phyloP scores from a whole-genome alignment of 2,329 filamentous ascomycete genomes.

The Aspergillus tamarii region DNA sequence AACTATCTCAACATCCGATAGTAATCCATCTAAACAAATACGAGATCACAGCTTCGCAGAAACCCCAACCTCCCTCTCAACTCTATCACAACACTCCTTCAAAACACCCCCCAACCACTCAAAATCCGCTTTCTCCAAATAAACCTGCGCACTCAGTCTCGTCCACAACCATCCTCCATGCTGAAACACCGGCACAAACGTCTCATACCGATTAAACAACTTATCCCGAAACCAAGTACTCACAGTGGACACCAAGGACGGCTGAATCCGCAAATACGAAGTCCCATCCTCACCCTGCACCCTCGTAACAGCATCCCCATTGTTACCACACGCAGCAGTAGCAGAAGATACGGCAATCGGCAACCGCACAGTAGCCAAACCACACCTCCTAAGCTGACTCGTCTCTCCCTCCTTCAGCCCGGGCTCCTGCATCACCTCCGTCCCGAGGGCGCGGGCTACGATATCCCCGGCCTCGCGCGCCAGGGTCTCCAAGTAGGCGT shows the following conservation, averaged over 20 bases:
- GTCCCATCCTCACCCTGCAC: not conserved
- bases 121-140: conserved; percentile 79
- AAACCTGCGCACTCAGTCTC: conserved; percentile 79
- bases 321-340: not conserved
- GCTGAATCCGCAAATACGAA: not conserved
- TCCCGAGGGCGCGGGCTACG: conserved; percentile 67
- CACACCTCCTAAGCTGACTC: conserved; percentile 62
- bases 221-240: conserved; percentile 61
- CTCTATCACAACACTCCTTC: conserved; percentile 58
- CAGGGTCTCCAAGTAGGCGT: conserved; percentile 64
- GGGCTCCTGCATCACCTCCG: conserved; percentile 66
- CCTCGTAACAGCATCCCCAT: not conserved
- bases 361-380: conserved; percentile 73
- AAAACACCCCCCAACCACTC: conserved; percentile 67
- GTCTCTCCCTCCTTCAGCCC: conserved; percentile 31
- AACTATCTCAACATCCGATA: no score
- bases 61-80: conserved; percentile 44
- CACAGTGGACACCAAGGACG: conserved; percentile 35
- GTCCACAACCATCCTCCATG: conserved; percentile 69
- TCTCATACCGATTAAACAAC: conserved; percentile 65
- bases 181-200: conserved; percentile 68
- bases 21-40: no score
- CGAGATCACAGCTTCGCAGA: conserved; percentile 1
- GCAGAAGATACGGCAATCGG: conserved; percentile 56
- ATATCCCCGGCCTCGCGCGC: conserved; percentile 65